Evolutionary conservation across 768 basidiomycete genomes (phyloP), one percentile per base, ranked within the genome.

Genomic region (Termitomyces sp.): DNA sequence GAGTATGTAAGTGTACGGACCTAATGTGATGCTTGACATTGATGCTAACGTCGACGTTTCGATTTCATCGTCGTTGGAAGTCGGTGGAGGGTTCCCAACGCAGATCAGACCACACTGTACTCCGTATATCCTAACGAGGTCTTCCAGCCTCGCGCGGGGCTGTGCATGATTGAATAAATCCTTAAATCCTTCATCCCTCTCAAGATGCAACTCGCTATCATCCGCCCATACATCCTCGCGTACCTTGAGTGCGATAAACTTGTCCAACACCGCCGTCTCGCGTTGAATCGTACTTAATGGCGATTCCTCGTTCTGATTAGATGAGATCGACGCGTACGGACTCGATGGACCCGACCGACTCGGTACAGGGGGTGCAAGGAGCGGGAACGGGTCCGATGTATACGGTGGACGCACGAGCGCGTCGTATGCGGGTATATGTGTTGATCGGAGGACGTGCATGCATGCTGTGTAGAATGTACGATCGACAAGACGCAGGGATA

Each of bases 141-240:
- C 91, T 68, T 93, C 91, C n/a, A 88, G 65, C 20, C 91, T 73
- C 27, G 82, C 80, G 46, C 83, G 80, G 5, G 91, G 91, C 69
- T 93, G 88, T 60, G 75, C 78, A 50, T 88, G 78, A 58, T 88
- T 87, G 65, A 93, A 92, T 23, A 93, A 70, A 62, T 92, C 91
- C 56, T 83, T 84, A 74, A 88, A 92, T 10, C 80, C 77, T 65
- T 91, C 89, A 51, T 86, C 84, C 12, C 85, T 76, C 62, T 86
- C 86, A 44, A 90, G 80, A 60, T 93, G 89, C 22, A 92, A 76
- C 64, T 84, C 82, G 2, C 80, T 77, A 45, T 90, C 87, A 68
- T 91, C 89, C 38, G 77, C 72, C 76, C 86, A 85, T 41, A 91
- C 78, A 68, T 93, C 91, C 64, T 92, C 86, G 20, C 81, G 83